Evolutionary conservation across 208 protist species (phyloP), one percentile per base, ranked within the genome.

Genomic region (Vickermania ingenoplastis): DNA sequence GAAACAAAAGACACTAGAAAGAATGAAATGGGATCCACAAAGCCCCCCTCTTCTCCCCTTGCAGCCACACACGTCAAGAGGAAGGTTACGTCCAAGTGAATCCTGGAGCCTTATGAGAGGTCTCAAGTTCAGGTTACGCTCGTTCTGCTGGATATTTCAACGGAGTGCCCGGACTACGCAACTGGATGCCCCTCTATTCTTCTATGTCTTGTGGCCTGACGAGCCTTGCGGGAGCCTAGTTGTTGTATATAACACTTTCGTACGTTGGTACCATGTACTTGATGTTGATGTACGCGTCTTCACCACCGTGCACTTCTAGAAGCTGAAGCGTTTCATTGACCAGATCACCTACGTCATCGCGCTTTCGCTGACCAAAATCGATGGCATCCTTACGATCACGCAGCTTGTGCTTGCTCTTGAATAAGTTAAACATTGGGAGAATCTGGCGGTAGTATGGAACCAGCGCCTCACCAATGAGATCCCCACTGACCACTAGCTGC

Each of bases 391-490:
- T 94, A 53, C 83, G 59, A 52, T 80, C 85, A 22, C 77, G 69
- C 31, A 81, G 83, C 73, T 89, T 88, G 72, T 99, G 97, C 31
- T 86, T 76, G 51, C 77, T 94, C 75, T 97, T 98, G 81, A 99
- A 99, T 1, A 99, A 83, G 79, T 99, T 99, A 59, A 99, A 93
- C 49, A 99, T 86, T 27, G 98, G 98, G 14, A 99, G 90, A 63
- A 99, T 98, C 70, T 99, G 97, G n/a, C 97, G 69, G 74, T 99
- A 99, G 85, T 99, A 99, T 4, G 97, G 97, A 29, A 99, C 97
- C n/a, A 99, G 88, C 2, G 97, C 96, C 69, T 99, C 92, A 52
- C 98, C 97, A 64, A 99, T 96, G 53, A 97, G 82, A 54, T 98
- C 94, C 14, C 85, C 93, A 48, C 88, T 96, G 29, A 96, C 73